These are phyloP conservation scores for Thyridium curvatum DNA, from an alignment of 2,329 filamentous ascomycete genomes.

Conservation along the genomic window DNA sequence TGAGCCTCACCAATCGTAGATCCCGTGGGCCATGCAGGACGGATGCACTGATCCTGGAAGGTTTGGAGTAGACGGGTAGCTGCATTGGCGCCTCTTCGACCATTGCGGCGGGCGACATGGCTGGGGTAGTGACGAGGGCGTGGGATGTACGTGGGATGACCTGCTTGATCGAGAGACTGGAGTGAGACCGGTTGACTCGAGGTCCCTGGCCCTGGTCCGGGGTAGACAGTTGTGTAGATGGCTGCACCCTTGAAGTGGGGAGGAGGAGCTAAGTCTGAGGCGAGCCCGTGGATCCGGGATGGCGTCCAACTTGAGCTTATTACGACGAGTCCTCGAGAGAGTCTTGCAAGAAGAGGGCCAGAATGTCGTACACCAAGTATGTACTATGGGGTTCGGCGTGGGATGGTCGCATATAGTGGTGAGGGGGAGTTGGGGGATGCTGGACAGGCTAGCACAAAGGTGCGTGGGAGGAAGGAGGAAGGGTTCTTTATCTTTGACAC, in stretches of 20 bases:
- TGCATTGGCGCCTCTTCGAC: constrained; percentile 36
- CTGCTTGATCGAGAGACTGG: neutral
- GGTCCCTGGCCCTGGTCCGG: too few species aligned
- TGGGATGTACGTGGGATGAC: constrained; percentile 16
- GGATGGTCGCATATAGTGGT: constrained; percentile 2
- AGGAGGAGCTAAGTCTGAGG: too few species aligned
- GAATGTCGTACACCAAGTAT: too few species aligned
- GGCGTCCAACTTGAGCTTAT: too few species aligned
- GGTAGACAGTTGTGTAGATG: too few species aligned
- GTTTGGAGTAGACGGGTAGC: constrained; percentile 34
- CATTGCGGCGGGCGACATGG: constrained; percentile 45
- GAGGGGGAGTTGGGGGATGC: neutral
- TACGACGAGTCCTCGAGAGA: too few species aligned
- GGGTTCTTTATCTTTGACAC: constrained; percentile 8
- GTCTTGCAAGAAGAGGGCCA: too few species aligned
- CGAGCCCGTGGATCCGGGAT: too few species aligned
- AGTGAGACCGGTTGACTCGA: too few species aligned
- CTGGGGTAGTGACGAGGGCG: constrained; percentile 10
- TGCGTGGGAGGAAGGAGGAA: constrained; percentile 1
- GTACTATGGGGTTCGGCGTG: constrained; percentile 2
- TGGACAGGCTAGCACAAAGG: neutral
- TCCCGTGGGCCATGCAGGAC: constrained; percentile 52
- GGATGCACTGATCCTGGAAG: constrained; percentile 42
- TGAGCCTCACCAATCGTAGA: constrained; percentile 45
- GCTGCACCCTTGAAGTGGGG: too few species aligned